Evolutionary conservation across 176 grass and related monocot genomes (phyloP).

Genomic region (Neostapfia colusana): DNA sequence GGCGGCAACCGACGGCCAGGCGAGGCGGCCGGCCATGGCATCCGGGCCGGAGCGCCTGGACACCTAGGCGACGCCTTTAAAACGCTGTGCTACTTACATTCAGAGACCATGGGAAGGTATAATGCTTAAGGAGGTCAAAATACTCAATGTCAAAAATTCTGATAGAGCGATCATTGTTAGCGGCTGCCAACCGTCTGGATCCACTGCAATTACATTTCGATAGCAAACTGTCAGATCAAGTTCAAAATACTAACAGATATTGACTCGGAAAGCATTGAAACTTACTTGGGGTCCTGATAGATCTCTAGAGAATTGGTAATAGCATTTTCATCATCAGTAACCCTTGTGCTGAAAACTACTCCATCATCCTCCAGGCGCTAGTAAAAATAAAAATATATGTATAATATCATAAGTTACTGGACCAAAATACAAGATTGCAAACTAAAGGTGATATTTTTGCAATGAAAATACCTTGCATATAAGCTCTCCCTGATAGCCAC

Average conservation of each 20-base stretch:
- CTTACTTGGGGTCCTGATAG: conserved; percentile 66
- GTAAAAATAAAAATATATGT: conserved; percentile 19
- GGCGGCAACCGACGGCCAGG: too few relatives aligned
- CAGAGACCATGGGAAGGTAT: conserved; percentile 75
- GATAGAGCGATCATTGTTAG: conserved; percentile 79
- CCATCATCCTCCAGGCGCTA: conserved; percentile 75
- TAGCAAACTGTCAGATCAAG: conserved; percentile 8
- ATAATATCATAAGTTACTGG: neutral
- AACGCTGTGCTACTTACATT: conserved; percentile 92
- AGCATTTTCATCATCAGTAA: conserved; percentile 83
- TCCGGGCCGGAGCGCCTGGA: too few relatives aligned
- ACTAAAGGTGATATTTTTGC: neutral
- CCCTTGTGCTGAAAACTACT: conserved; percentile 75
- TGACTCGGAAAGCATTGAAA: neutral
- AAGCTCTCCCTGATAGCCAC: conserved; percentile 94
- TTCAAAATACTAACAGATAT: neutral
- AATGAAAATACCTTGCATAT: conserved; percentile 79
- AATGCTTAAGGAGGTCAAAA: conserved; percentile 56
- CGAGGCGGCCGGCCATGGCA: too few relatives aligned
- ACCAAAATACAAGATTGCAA: neutral
- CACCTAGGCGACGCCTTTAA: too few relatives aligned
- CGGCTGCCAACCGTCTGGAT: conserved; percentile 61
- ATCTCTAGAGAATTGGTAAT: conserved; percentile 92
- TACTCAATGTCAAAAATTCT: conserved; percentile 75
- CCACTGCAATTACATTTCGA: conserved; percentile 56